Base-by-base conservation (phyloP, 352 stramenopile genomes). In the Globisporangium irregulare region DNA sequence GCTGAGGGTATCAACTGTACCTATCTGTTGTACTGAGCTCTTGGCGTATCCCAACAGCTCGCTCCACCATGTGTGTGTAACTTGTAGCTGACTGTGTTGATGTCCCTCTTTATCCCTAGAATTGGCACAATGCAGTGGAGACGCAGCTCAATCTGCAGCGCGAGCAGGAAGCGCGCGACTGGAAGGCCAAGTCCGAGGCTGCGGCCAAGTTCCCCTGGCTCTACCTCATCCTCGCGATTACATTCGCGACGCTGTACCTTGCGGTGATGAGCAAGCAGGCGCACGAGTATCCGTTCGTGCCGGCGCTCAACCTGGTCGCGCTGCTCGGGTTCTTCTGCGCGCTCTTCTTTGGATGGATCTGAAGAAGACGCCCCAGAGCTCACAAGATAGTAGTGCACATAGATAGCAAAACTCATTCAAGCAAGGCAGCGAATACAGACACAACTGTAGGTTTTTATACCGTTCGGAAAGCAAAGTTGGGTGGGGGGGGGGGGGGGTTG, bases 231-330 rank as follows among this genome's bases (percentile, higher is more conserved):
- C 70, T 90, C 8, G 59, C 82, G 5, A 24, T 82, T 20, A 74
- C 78, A 25, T 88, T 90, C 67, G 84, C 77, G 46, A 76, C 75
- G 43, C 72, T 89, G 27, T 92, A 89, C 29, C 69, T 92, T 34
- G 73, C 73, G 1, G 27, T 90, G 43, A 86, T 87, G 78, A 64
- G 80, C 59, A 57, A 64, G 3, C 80, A 78, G 61, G 72, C 79
- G 53, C 70, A 78, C 54, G 80, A 87, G 64, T 84, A 77, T 65
- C 59, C 78, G 12, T 57, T 78, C 50, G 84, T 92, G 7, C 81
- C 84, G 34, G 81, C 74, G 12, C 66, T 85, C 25, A 92, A 92
- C 69, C 25, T 87, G 3, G 64, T 75, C 4, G 80, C 79, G 18
- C 63, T 92, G 50, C 71, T 65, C 3, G 78, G 67, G 0, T 62